phyloP scores from a whole-genome alignment of 371 early-diverging fungal species.

The Entomophthora muscae region DNA sequence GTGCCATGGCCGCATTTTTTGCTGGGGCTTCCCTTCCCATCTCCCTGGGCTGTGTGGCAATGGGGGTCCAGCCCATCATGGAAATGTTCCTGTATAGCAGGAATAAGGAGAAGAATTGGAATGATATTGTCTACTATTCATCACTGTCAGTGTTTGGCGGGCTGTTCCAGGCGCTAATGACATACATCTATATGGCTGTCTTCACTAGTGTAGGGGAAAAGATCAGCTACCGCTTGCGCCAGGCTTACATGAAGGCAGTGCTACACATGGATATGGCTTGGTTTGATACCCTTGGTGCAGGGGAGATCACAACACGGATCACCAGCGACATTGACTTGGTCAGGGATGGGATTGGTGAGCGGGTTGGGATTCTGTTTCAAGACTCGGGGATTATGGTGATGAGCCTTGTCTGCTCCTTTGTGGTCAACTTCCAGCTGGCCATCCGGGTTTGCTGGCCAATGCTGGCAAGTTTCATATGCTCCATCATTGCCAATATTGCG shows the following conservation, averaged over 20 bases:
- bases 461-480: constrained; percentile 27
- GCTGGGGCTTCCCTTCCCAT: too few relatives aligned
- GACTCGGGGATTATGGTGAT: too few relatives aligned
- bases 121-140: too few relatives aligned
- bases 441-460: constrained; percentile 47
- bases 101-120: too few relatives aligned
- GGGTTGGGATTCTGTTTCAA: constrained; percentile 13
- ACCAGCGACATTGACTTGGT: constrained; percentile 55
- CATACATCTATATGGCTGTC: constrained; percentile 19
- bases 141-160: too few relatives aligned
- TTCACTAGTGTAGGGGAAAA: constrained; percentile 32
- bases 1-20: too few relatives aligned
- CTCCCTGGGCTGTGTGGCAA: too few relatives aligned
- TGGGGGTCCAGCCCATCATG: too few relatives aligned
- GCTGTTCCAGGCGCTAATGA: too few relatives aligned
- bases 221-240: constrained; percentile 38
- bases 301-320: constrained; percentile 64
- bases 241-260: constrained; percentile 39
- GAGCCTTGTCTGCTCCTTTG: constrained; percentile 6
- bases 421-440: constrained; percentile 24
- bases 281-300: constrained; percentile 56
- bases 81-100: too few relatives aligned
- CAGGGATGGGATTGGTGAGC: constrained; percentile 23
- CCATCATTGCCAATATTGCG: constrained; percentile 31
- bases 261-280: too few relatives aligned